phyloP scores from a whole-genome alignment of 352 stramenopile species.

The Pythium phragmiticola region DNA sequence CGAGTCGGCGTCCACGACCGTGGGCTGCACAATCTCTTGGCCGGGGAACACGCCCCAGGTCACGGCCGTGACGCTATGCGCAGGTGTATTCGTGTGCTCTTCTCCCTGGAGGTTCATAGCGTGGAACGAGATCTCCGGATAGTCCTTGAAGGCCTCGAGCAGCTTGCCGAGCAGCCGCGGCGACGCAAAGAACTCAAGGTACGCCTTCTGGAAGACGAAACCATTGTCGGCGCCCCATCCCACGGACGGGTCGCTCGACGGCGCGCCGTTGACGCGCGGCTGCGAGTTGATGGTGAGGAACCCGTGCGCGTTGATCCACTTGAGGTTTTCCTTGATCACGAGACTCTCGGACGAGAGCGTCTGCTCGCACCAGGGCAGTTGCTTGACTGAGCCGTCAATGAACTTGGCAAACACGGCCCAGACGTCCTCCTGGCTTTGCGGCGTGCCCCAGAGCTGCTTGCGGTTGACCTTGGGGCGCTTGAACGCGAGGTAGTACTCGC shows the following conservation, averaged over 20 bases:
- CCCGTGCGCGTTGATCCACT: conserved; percentile 83
- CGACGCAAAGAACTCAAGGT: conserved; percentile 97
- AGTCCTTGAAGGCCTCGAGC: conserved; percentile 54
- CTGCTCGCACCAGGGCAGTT: conserved; percentile 97
- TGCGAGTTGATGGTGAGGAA: conserved; percentile 98
- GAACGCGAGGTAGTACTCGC: conserved; percentile 92
- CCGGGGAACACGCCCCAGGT: conserved; percentile 98
- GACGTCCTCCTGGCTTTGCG: conserved; percentile 86
- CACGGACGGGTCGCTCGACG: conserved; percentile 88
- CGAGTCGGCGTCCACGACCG: conserved; percentile 96
- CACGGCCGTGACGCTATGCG: conserved; percentile 91
- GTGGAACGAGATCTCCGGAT: conserved; percentile 78
- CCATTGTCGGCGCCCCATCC: conserved; percentile 95
- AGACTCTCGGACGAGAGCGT: conserved; percentile 91
- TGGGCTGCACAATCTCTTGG: conserved; percentile 93
- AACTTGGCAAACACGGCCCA: conserved; percentile 94
- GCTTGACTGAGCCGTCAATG: conserved; percentile 74
- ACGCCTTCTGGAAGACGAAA: conserved; percentile 98
- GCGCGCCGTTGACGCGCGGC: conserved; percentile 87
- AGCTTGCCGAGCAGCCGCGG: conserved; percentile 74
- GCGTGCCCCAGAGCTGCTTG: conserved; percentile 79
- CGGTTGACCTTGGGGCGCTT: conserved; percentile 79
- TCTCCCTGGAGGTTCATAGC: conserved; percentile 65
- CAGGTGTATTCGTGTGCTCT: conserved; percentile 71
- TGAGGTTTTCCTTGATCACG: conserved; percentile 81